Conservation (phyloP, 1,284 basidiomycete genomes). For the Sutorius eximius region DNA sequence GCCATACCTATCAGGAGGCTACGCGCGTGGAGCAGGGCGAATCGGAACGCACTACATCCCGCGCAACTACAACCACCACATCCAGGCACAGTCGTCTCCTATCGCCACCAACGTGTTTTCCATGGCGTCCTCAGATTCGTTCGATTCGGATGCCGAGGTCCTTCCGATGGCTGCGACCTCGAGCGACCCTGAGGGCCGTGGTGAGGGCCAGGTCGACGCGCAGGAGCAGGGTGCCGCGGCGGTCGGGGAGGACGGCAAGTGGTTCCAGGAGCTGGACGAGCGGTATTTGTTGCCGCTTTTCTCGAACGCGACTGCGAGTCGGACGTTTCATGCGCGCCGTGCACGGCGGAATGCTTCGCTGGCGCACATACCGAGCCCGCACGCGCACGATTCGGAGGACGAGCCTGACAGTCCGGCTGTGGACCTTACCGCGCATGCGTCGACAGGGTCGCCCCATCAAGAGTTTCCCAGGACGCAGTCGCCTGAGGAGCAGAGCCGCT, state of each 20-base stretch:
- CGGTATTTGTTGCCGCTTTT: conserved; percentile 93
- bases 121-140: conserved; percentile 66
- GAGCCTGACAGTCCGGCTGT: conserved; percentile 47
- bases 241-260: conserved; percentile 69
- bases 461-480: conserved; percentile 36
- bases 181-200: conserved; percentile 16
- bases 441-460: conserved; percentile 6
- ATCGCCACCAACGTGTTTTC: conserved; percentile 46
- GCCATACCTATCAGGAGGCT: conserved; percentile 36
- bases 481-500: conserved; percentile 50
- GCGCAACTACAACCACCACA: conserved; percentile 61
- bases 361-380: conserved; percentile 29
- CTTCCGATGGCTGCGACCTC: conserved; percentile 67
- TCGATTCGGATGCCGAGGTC: conserved; percentile 79
- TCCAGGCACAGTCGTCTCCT: conserved; percentile 37
- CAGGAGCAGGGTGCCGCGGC: conserved; percentile 4
- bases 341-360: conserved; percentile 50
- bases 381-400: conserved; percentile 55
- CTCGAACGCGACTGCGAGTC: conserved; percentile 89
- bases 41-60: conserved; percentile 55
- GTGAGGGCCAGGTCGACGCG: conserved; percentile 1
- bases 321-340: conserved; percentile 81
- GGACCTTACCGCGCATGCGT: conserved; percentile 36
- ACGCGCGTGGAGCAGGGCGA: conserved; percentile 38
- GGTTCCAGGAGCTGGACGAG: conserved; percentile 97